phyloP scores from a whole-genome alignment of 2,329 filamentous ascomycete species.

The Cercospora zeina region DNA sequence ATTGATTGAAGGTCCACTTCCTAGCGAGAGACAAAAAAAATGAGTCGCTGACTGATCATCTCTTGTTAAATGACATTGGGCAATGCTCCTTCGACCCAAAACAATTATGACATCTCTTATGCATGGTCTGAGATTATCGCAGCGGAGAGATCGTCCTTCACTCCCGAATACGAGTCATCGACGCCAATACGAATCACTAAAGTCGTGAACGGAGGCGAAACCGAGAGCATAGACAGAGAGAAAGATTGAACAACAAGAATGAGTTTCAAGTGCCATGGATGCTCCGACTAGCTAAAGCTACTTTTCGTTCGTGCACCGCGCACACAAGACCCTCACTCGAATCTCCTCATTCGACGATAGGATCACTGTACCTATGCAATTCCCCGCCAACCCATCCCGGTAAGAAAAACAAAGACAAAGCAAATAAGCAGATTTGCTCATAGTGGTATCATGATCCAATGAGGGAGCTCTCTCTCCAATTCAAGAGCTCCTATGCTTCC shows the following conservation, averaged over 20 bases:
- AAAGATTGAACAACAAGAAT: background rate
- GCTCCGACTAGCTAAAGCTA: background rate
- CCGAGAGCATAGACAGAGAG: background rate
- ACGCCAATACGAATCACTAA: no score
- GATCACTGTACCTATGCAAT: constrained; percentile 4
- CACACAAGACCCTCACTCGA: background rate
- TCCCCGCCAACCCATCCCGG: background rate
- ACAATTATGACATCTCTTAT: no score
- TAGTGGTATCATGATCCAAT: constrained; percentile 20
- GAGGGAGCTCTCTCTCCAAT: constrained; percentile 15
- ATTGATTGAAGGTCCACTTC: background rate
- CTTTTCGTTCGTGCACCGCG: background rate
- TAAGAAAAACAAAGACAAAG: constrained; percentile 2
- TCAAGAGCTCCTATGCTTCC: constrained; percentile 11
- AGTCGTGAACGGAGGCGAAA: background rate
- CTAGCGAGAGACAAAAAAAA: background rate
- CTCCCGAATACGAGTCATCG: no score
- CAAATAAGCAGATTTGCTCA: constrained; percentile 12
- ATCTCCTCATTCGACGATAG: background rate
- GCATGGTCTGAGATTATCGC: no score
- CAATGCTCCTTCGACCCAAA: background rate
- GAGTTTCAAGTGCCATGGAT: constrained; percentile 2
- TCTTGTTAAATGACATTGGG: background rate
- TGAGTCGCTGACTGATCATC: background rate
- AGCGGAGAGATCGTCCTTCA: no score